Evolutionary conservation across 1,139 yeast species (phyloP).

Genomic region (Lodderomyces margitis): DNA sequence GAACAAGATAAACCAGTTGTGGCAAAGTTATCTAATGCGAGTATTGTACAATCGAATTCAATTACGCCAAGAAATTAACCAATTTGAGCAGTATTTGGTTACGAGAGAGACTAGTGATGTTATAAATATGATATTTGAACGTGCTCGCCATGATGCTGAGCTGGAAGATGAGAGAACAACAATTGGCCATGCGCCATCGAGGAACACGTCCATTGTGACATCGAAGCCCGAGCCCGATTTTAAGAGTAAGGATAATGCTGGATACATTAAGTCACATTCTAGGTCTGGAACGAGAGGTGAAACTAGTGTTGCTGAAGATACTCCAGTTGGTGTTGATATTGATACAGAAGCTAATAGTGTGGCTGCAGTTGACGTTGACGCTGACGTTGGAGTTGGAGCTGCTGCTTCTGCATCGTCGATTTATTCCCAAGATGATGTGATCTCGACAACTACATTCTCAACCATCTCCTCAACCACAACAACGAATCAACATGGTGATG

Average conservation of each 20-base stretch:
- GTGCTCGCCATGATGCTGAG: slow-evolving; percentile 1
- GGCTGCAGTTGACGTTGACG: background rate
- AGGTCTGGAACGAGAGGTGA: too few relatives aligned
- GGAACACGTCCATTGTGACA: background rate
- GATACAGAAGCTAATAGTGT: too few relatives aligned
- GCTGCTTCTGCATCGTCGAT: slow-evolving; percentile 7
- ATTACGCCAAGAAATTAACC: slow-evolving; percentile 41
- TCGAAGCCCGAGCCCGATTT: background rate
- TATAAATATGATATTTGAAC: slow-evolving; percentile 5
- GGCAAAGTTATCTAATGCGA: slow-evolving; percentile 37
- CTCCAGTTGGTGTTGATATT: background rate
- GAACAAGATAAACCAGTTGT: slow-evolving; percentile 23
- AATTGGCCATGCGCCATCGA: background rate
- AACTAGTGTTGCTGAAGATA: background rate
- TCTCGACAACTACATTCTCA: slow-evolving; percentile 3
- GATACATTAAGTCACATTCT: too few relatives aligned
- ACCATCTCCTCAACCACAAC: slow-evolving; percentile 1
- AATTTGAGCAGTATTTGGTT: slow-evolving; percentile 31
- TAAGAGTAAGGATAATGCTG: background rate
- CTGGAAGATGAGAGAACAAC: background rate
- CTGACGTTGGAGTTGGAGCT: background rate
- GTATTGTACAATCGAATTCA: slow-evolving; percentile 41
- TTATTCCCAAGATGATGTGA: background rate
- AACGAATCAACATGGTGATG: slow-evolving; percentile 5
- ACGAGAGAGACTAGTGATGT: slow-evolving; percentile 15